Base-by-base conservation (phyloP, 2,329 filamentous ascomycete species). In the Ilyonectria mors-panacis region DNA sequence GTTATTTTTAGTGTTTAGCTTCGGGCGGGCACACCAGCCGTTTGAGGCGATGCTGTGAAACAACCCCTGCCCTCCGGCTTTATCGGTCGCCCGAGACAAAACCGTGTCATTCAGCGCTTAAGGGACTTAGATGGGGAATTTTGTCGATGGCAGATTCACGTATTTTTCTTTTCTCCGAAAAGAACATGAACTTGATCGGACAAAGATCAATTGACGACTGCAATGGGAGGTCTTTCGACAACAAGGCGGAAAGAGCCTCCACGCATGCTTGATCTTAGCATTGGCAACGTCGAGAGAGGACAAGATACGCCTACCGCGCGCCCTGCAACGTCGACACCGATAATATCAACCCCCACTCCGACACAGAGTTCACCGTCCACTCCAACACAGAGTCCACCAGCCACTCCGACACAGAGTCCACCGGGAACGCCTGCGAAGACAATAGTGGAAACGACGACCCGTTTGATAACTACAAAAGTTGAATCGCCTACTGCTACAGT, bases 241-340 rank as follows among this genome's bases (percentile, higher is more conserved):
- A 42, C 17, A 9, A 50, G 30, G 44, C 56, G 56, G 5, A 59
- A n/a, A 21, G 45, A 44, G 30, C 44, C 56, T 48, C 56, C 56
- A n/a, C 12, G 4, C 30, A 23, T 33, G 21, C 56, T 59, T 44
- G 8, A 39, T 4, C 56, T 59, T 17, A 50, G 44, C 19, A 59
- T 50, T 10, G 42, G 44, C 44, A 15, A 48, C 17, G 28, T n/a
- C 6, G 42, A 9, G 6, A 45, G 15, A 15, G 6, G 17, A 39
- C 15, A 48, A 28, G 45, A 37, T n/a, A 50, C 56, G 45, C 56
- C 56, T 9, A 28, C 23, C 8, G 3, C 37, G 33, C 45, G 33
- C 6, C 21, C 44, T 5, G 8, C n/a, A 28, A 50, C 21, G 15
- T n/a, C 56, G 30, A 58, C 28, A 3, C 12, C 30, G 4, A 58